Evolutionary conservation across 176 grass and related monocot species (phyloP), one percentile per base, ranked within the genome.

Genomic region (Stipa capillata): DNA sequence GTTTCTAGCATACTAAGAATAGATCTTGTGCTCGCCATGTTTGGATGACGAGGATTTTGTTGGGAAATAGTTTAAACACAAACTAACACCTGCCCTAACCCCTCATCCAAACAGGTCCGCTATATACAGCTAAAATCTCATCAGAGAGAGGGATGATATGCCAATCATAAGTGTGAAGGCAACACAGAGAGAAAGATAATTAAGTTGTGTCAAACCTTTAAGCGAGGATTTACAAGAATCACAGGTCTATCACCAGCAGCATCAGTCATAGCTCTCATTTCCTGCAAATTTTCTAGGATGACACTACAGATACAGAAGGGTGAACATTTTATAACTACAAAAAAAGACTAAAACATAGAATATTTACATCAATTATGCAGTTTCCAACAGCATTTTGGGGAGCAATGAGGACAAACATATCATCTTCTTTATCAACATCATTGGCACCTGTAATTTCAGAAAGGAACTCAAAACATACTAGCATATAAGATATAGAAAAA

Each of bases 311-410:
- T 79, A 66, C 7, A 65, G 20, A 63, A 58, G 34, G 21, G 13
- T 52, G n/a, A 42, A 72, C 60, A 54, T 64, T 29, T 47, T 87
- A 55, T 15, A 65, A 83, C 27, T 61, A 79, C 32, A 60, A 33
- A 50, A 44, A 73, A 37, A 42, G 33, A 73, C 45, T 8, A 55
- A 71, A n/a, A 17, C 7, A 56, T 45, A 67, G 47, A 55, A 73
- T 79, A 14, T 88, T 91, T 81, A 97, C 94, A 76, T 92, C 94
- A 79, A 97, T 97, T 88, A 97, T 97, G 86, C 94, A 97, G 90
- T 97, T 97, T 66, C 94, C 94, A 92, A 97, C 94, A 90, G 94
- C 94, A 92, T 97, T 97, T 62, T 97, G 94, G 29, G 94, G 94
- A 82, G 94, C 94, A 82, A 97, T 81, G 50, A 97, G 89, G 51